Evolutionary conservation across 441 rosid species (phyloP), one percentile per base, ranked within the genome.

Genomic region (Gossypium schwendimanii): DNA sequence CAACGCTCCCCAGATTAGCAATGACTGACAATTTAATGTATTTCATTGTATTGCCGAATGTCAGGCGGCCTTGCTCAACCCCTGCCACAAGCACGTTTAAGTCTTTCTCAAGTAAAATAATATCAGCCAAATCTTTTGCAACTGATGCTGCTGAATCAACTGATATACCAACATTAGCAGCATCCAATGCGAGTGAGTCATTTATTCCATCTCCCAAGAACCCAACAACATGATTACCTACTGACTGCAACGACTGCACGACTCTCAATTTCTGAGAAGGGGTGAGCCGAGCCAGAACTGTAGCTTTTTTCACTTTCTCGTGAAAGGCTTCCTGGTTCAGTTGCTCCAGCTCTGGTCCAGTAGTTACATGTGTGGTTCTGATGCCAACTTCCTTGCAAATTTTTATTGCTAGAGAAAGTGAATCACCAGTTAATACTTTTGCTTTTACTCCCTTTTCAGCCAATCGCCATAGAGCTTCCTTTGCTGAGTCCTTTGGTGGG

Each of bases 401-500:
- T 73, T 80, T 83, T 68, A 83, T 70, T 24, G 92, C 91, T 33
- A 88, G 84, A 20, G 91, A 81, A 53, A 83, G 84, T n/a, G 92
- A 88, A 55, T 90, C 95, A 6, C 95, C 92, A 0, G 95, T 90
- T 74, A 88, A 77, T 45, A 90, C 88, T 78, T 90, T 88, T 20
- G 91, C 92, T 76, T 87, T 84, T 36, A 90, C 95, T 77, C 95
- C 95, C 79, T 83, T 90, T 83, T 88, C 88, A 2, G 91, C 92
- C 45, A 90, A 70, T 76, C 83, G 78, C 91, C 92, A 84, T 9
- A 88, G 82, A 66, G 95, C 95, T 78, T 90, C 85, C 88, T 88
- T 88, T 50, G 95, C 95, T 0, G 89, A 77, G 83, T 90, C 95
- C 81, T 88, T 90, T 0, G 95, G 92, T 1, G 91, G 91, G 77